Evolutionary conservation across 768 basidiomycete genomes (phyloP), one percentile per base, ranked within the genome.

Genomic region (Tulasnella sp.): DNA sequence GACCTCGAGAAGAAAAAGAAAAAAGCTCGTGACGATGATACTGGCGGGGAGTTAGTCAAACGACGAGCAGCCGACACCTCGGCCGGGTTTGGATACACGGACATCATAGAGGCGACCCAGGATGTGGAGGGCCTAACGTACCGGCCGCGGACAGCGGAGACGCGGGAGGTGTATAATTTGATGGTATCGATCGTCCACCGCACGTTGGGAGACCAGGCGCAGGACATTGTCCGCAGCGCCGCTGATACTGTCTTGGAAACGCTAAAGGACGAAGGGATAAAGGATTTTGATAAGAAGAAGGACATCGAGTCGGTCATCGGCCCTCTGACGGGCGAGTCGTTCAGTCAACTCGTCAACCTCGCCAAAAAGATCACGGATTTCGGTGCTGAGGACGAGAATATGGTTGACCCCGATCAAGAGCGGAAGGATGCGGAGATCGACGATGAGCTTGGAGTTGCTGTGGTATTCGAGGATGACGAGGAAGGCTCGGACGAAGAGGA

Each of bases 281-380:
- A 93, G 73, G 94, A 97, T 68, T 94, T 97, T 67, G 95, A 97
- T 77, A 94, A 93, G 78, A 95, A 97, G 73, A 88, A 82, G 74
- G 92, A 97, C 68, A 79, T 95, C 4, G 87, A 95, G 70, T 82
- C 83, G 17, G 78, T 89, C 51, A 71, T 81, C 11, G 83, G 84
- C 0, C 63, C 77, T 0, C 69, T 94, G 11, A 72, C 81, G 1
- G 80, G 77, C 67, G 93, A 96, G 64, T 67, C 74, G 19, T 98
- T 97, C 71, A 80, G 84, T 4, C 86, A 90, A 72, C 76, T 98
- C 29, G 76, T 97, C 61, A 84, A 74, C 63, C 74, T 97, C 45
- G 81, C 86, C 45, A 97, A 96, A 76, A 96, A 96, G 76, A 85
- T 98, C 41, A 96, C 95, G 0, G 96, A 99, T 72, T 99, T 91